Conservation (phyloP, 2,329 filamentous ascomycete genomes). For the Diaporthe velutina region DNA sequence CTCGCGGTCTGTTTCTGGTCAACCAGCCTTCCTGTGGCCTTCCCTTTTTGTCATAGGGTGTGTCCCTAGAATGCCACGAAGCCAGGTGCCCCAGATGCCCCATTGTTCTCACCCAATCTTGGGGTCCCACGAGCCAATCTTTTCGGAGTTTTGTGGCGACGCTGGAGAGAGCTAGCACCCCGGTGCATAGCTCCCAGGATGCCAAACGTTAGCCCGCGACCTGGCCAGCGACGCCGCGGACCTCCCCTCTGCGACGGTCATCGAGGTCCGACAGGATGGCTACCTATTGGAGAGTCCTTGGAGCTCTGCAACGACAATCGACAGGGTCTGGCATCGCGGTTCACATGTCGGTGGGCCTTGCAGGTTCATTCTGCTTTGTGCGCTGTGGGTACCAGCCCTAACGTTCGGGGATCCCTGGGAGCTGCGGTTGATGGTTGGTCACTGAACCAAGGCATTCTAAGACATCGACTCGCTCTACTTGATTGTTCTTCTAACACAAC, state of each 20-base stretch:
- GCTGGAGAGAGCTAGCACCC: conserved; percentile 43
- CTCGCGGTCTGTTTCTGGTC: conserved; percentile 26
- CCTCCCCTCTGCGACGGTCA: neutral
- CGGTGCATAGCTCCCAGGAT: conserved; percentile 33
- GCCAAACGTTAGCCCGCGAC: conserved; percentile 9
- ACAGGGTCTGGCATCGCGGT: conserved; percentile 16
- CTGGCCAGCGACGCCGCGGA: neutral
- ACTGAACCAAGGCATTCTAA: conserved; percentile 58
- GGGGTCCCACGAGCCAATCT: conserved; percentile 57
- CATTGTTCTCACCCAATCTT: conserved; percentile 50
- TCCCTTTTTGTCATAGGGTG: conserved; percentile 23
- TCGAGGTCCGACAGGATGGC: neutral
- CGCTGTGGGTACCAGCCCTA: conserved; percentile 13
- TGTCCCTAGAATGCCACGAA: conserved; percentile 34
- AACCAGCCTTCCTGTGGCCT: conserved; percentile 16
- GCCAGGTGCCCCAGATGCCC: conserved; percentile 34
- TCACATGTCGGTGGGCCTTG: neutral
- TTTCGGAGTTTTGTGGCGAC: conserved; percentile 55
- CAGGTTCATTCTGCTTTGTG: neutral
- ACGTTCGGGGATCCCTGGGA: conserved; percentile 33
- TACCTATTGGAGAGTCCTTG: conserved; percentile 4
- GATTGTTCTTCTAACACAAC: conserved; percentile 56
- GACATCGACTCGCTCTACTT: conserved; percentile 60
- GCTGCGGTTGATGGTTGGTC: conserved; percentile 40
- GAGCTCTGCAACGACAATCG: conserved; percentile 13